Evolutionary conservation across 495 filamentous ascomycete species (phyloP).

Genomic region (Tuber borchii): DNA sequence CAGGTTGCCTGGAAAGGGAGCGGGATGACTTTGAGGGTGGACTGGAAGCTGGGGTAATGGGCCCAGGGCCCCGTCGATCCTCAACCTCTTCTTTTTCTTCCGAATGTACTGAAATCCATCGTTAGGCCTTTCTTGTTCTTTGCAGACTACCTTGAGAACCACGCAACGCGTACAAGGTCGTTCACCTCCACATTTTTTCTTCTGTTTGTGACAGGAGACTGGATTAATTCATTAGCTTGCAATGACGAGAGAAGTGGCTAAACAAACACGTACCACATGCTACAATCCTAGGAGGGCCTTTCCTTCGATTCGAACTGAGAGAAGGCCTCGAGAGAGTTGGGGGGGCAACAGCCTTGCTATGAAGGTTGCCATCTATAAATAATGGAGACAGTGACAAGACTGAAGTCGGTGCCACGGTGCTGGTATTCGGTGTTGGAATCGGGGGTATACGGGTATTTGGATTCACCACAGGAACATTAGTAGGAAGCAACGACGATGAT

Average conservation of each 20-base stretch:
- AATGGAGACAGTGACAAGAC: background rate
- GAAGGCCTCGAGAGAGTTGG: background rate
- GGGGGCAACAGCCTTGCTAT: background rate
- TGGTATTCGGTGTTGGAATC: background rate
- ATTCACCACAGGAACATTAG: background rate
- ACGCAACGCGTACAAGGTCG: conserved; percentile 28
- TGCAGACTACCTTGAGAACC: conserved; percentile 15
- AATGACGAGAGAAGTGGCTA: background rate
- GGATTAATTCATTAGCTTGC: background rate
- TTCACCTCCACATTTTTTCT: conserved; percentile 32
- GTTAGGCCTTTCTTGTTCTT: conserved; percentile 26
- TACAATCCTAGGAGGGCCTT: conserved; percentile 12
- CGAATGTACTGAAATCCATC: conserved; percentile 27
- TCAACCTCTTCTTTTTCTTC: conserved; percentile 26
- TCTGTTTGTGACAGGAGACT: conserved; percentile 37
- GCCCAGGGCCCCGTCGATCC: background rate
- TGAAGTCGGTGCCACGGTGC: background rate
- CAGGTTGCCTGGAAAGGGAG: conserved; percentile 13
- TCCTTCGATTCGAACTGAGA: background rate
- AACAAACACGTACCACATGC: conserved; percentile 28
- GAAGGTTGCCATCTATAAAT: background rate
- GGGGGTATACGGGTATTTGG: background rate
- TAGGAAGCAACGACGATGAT: background rate
- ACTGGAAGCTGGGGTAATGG: conserved; percentile 3
- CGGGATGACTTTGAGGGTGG: conserved; percentile 2